Conservation (phyloP, 257 asterid genomes). For the Solanum arcanum region DNA sequence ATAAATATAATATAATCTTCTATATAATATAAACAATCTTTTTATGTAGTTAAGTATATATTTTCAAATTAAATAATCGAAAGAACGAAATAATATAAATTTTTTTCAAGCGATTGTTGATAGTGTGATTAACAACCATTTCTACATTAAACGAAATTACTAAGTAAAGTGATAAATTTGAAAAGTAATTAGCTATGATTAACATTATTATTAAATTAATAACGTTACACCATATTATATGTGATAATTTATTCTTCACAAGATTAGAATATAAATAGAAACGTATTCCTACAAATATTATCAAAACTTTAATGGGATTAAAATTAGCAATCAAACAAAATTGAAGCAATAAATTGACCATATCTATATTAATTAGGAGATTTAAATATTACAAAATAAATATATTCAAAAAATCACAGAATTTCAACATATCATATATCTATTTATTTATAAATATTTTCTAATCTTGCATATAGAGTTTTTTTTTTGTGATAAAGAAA, state of each 20-base stretch:
- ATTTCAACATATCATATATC: neutral
- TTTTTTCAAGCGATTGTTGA: neutral
- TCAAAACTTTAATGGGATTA: neutral
- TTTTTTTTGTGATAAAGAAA: neutral
- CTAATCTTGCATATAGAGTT: too few relatives aligned
- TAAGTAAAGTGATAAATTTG: neutral
- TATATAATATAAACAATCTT: too few relatives aligned
- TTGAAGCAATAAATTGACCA: neutral
- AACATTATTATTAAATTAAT: neutral
- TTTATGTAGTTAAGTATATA: too few relatives aligned
- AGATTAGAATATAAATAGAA: neutral
- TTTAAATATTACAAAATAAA: too few relatives aligned
- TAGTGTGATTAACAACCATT: neutral
- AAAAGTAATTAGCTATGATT: neutral
- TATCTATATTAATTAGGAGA: neutral
- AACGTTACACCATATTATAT: too few relatives aligned
- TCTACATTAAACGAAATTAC: neutral
- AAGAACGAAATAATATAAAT: too few relatives aligned
- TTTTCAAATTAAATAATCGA: too few relatives aligned
- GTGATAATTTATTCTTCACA: neutral
- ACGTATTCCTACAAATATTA: neutral
- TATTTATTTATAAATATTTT: too few relatives aligned
- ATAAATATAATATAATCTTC: too few relatives aligned
- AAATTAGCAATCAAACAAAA: neutral
- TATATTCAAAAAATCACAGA: too few relatives aligned